These are phyloP conservation scores for Pseudopediastrum boryanum DNA, from an alignment of 139 green algal species.

Conservation along the genomic window DNA sequence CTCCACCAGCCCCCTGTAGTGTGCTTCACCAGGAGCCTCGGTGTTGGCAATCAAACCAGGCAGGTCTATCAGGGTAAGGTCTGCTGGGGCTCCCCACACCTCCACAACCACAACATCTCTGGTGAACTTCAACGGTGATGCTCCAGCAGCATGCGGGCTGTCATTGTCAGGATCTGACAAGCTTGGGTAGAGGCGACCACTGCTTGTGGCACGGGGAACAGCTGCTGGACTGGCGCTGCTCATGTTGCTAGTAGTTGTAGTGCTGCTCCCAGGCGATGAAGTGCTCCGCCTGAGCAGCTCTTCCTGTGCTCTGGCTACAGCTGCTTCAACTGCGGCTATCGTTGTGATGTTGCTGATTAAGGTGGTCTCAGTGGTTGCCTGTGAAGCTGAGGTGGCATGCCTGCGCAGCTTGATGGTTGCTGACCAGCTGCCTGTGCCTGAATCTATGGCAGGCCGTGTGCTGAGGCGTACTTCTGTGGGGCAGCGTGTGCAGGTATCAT, in stretches of 20 bases:
- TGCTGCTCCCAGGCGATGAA: too few relatives aligned
- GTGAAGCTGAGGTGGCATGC: neutral
- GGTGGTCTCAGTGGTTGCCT: neutral
- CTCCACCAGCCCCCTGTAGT: slow-evolving; percentile 30
- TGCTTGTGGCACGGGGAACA: neutral
- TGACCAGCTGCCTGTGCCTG: slow-evolving; percentile 17
- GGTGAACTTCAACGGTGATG: slow-evolving; percentile 17
- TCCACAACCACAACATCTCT: slow-evolving; percentile 28
- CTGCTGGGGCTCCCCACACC: slow-evolving; percentile 18
- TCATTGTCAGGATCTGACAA: too few relatives aligned
- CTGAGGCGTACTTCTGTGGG: slow-evolving; percentile 50
- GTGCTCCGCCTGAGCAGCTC: slow-evolving; percentile 5
- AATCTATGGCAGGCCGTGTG: slow-evolving; percentile 16
- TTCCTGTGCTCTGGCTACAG: neutral
- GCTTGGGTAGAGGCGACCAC: too few relatives aligned
- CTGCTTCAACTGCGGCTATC: neutral
- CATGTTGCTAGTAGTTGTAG: neutral
- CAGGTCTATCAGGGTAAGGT: slow-evolving; percentile 33
- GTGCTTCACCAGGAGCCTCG: slow-evolving; percentile 20
- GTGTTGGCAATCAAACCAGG: slow-evolving; percentile 14
- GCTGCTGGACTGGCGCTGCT: slow-evolving; percentile 6
- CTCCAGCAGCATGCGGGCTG: neutral
- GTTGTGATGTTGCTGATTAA: neutral
- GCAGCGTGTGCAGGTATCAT: slow-evolving; percentile 53
- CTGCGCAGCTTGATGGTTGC: slow-evolving; percentile 22